Conservation (phyloP, 345 rosid genomes). For the Salix purpurea region DNA sequence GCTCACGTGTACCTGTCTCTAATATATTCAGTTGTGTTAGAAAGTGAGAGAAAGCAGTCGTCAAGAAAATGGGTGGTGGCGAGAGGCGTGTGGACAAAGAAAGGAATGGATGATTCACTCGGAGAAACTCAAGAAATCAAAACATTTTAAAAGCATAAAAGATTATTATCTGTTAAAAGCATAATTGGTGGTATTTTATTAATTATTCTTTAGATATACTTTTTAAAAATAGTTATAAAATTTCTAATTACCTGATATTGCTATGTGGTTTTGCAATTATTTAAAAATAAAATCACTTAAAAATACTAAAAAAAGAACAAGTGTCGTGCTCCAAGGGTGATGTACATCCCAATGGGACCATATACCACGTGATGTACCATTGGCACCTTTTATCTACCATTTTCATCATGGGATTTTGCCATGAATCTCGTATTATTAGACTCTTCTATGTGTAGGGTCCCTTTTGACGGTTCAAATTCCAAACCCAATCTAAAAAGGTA, state of each 20-base stretch:
- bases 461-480: conserved; percentile 14
- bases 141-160: not conserved
- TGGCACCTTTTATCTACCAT: conserved; percentile 8
- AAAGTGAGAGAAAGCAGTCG: conserved; percentile 3
- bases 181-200: too few relatives aligned
- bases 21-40: conserved; percentile 30
- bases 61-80: conserved; percentile 19
- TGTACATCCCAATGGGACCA: conserved; percentile 55
- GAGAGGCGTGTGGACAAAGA: conserved; percentile 56
- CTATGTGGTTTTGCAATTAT: not conserved
- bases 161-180: not conserved
- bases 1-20: conserved; percentile 78
- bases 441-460: conserved; percentile 19
- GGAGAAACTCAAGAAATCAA: not conserved
- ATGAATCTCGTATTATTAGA: conserved; percentile 16
- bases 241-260: too few relatives aligned
- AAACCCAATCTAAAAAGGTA: conserved; percentile 19
- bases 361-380: conserved; percentile 57
- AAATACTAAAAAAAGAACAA: too few relatives aligned
- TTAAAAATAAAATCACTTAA: too few relatives aligned
- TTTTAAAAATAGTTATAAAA: too few relatives aligned
- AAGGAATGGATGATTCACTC: conserved; percentile 34
- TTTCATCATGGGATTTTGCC: conserved; percentile 28
- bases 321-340: too few relatives aligned
- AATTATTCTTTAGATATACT: too few relatives aligned